Base-by-base conservation (phyloP, 192 early-diverging fungal genomes). In the Backusella westeae region DNA sequence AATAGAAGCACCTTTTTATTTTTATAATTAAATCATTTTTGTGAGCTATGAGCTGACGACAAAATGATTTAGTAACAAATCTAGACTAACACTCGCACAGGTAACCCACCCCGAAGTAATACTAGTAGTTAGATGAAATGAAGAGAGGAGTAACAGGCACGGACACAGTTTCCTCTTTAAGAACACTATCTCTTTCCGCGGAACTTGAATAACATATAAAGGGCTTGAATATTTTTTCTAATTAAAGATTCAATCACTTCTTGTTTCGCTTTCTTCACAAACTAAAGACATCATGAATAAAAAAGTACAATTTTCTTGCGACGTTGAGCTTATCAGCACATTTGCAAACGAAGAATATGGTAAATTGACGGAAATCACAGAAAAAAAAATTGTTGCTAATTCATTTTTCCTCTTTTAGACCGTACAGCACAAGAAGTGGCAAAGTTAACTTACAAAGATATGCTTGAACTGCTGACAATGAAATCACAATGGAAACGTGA, bases 291-390 rank as follows among this genome's bases (percentile, higher is more conserved):
- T 29, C 6, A 75, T 75, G 74, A 44, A 34, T 44, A 75, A 75
- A 34, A 65, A 34, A 67, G 74, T 75, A 44, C 74, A 75, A 67
- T 75, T 75, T 67, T 66, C 74, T 32, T 67, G 74, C 65, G 74
- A 75, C n/a, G 42, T 75, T 34, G 63, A 75, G 42, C 67, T 75
- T 67, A 42, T 67, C 5, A 75, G 41, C 46, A 75, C 74, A 44
- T 75, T 75, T 67, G 74, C 35, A 10, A 75, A 75, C 23, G 74
- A 75, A 66, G 74, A 75, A 67, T 75, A 75, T 44, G 74, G 74
- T 75, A 75, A 75, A 19, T 72, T 17, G 46, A 49, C 21, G 44
- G 2, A 9, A 26, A 23, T 12, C 38, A 74, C 7, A 44, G 4
- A 26, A 63, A 74, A 74, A 19, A 15, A 36, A 65, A 67, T 26